A percentile compares a stretch with the other conserved stretches of the same genome.
Evolutionary conservation across 257 asterid species (phyloP).

Genomic region (Prunella vulgaris): DNA sequence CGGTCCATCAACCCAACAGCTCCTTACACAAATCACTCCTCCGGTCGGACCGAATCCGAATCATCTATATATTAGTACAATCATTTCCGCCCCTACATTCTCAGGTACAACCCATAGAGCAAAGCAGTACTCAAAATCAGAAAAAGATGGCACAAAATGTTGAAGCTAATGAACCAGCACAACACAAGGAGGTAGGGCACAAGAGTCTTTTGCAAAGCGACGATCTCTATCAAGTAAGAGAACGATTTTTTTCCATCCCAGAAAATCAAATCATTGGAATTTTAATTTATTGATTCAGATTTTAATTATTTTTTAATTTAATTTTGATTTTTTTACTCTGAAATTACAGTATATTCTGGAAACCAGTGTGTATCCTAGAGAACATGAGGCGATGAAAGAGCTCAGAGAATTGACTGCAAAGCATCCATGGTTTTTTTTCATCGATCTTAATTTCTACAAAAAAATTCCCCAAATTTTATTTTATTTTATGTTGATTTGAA

Average conservation of each 20-base stretch:
- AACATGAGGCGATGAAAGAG: slow-evolving; percentile 88
- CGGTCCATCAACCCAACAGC: slow-evolving; percentile 21
- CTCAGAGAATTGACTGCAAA: slow-evolving; percentile 83
- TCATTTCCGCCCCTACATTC: background rate
- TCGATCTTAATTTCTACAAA: background rate
- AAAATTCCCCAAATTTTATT: too few species aligned
- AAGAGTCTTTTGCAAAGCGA: slow-evolving; percentile 82
- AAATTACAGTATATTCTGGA: slow-evolving; percentile 64
- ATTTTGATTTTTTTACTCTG: background rate
- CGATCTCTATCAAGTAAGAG: slow-evolving; percentile 60
- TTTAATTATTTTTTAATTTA: background rate
- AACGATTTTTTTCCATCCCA: background rate
- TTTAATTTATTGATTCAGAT: background rate
- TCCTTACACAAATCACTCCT: background rate
- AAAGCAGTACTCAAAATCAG: background rate
- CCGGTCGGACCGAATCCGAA: slow-evolving; percentile 31
- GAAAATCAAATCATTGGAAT: background rate
- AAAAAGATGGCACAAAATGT: slow-evolving; percentile 34
- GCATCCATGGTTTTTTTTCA: slow-evolving; percentile 65
- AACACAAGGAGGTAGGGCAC: slow-evolving; percentile 86
- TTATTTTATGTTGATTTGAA: too few species aligned
- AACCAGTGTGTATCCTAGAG: slow-evolving; percentile 85
- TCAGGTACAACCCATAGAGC: slow-evolving; percentile 6
- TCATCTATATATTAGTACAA: slow-evolving; percentile 25
- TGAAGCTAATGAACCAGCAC: background rate